phyloP scores from a whole-genome alignment of 352 stramenopile species.

The Pythium myriotylum region DNA sequence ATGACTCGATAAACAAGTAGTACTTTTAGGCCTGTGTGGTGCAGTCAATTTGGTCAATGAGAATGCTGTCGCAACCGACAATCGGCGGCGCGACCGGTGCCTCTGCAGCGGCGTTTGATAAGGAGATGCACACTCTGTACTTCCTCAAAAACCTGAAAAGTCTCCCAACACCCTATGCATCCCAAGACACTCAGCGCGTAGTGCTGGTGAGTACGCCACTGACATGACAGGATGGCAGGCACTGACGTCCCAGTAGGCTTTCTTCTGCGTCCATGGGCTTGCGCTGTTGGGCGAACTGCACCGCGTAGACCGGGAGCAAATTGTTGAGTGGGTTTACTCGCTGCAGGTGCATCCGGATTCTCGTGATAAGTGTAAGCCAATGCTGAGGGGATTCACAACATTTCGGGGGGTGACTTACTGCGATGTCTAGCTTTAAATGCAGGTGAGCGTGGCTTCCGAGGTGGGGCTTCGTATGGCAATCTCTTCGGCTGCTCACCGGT shows the following conservation, averaged over 20 bases:
- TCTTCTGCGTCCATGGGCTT: conserved; percentile 86
- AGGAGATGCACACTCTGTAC: conserved; percentile 77
- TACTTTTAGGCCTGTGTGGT: too few species aligned
- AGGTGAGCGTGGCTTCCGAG: conserved; percentile 76
- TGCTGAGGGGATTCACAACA: neutral
- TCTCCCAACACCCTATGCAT: conserved; percentile 71
- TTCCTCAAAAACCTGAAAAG: conserved; percentile 79
- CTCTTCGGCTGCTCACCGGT: conserved; percentile 48
- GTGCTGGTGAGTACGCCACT: conserved; percentile 55
- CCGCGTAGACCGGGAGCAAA: conserved; percentile 60
- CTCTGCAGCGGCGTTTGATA: conserved; percentile 46
- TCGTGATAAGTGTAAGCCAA: conserved; percentile 48
- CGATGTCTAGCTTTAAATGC: conserved; percentile 52
- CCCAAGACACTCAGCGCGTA: conserved; percentile 81
- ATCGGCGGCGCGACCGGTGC: conserved; percentile 15
- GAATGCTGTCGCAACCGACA: neutral
- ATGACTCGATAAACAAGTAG: too few species aligned
- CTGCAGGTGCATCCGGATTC: conserved; percentile 78
- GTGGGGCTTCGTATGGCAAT: conserved; percentile 67
- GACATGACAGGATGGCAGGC: too few species aligned
- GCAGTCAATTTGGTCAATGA: neutral
- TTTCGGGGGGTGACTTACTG: too few species aligned
- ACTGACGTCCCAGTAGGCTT: too few species aligned
- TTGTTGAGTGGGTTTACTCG: conserved; percentile 89
- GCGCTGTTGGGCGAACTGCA: conserved; percentile 79